A percentile compares a stretch with the other conserved stretches of the same genome.
Evolutionary conservation across 352 stramenopile species (phyloP).

Genomic region (Globisporangium perplexum): DNA sequence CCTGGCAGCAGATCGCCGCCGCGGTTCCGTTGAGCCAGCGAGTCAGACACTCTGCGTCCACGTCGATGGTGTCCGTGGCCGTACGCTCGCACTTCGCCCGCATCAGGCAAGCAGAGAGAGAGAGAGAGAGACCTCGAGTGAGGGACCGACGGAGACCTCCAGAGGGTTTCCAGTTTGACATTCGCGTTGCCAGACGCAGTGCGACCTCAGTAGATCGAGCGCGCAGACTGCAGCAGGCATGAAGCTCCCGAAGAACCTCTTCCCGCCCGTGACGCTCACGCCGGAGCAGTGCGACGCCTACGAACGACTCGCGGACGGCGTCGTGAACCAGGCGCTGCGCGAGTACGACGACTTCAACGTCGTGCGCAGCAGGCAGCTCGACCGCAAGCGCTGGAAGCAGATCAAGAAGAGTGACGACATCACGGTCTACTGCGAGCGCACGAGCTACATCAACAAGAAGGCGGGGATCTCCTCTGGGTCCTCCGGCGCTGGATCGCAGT

Average conservation of each 20-base stretch:
- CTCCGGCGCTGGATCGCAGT: background rate
- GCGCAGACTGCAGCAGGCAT: slow-evolving; percentile 8
- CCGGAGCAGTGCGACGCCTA: slow-evolving; percentile 21
- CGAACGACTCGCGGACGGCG: slow-evolving; percentile 20
- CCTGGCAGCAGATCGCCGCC: no score
- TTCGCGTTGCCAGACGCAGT: no score
- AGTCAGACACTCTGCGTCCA: no score
- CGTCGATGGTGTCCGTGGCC: no score
- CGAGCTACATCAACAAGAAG: background rate
- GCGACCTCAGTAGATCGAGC: no score
- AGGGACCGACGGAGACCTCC: no score
- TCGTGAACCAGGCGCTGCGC: slow-evolving; percentile 26
- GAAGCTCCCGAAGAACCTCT: slow-evolving; percentile 23
- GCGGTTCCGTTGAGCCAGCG: no score
- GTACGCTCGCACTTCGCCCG: no score
- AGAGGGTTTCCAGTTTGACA: no score
- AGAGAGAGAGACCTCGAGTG: no score
- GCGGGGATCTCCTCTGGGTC: no score
- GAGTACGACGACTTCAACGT: slow-evolving; percentile 38
- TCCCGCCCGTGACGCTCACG: slow-evolving; percentile 23
- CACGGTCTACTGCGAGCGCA: slow-evolving; percentile 29
- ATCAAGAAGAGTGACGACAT: slow-evolving; percentile 31
- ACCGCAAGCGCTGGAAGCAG: slow-evolving; percentile 30
- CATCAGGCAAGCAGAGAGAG: no score
- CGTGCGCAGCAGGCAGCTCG: slow-evolving; percentile 16